Base-by-base conservation (phyloP, 2,329 filamentous ascomycete species). In the Exophiala sideris region DNA sequence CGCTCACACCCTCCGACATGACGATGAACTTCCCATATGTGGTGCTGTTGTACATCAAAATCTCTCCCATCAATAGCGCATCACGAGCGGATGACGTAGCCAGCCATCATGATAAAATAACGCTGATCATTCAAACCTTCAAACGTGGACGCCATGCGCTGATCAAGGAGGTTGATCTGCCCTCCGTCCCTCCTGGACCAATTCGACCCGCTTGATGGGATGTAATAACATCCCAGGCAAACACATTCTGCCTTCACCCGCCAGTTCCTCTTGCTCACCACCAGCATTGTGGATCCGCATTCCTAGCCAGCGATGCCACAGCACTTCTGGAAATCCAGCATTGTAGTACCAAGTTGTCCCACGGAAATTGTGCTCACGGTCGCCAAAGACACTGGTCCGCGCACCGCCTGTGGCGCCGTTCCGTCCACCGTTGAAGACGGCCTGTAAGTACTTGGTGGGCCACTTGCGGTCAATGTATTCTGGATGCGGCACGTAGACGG, bases 261-360 rank as follows among this genome's bases (percentile, higher is more conserved):
- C 79, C 57, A 81, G 70, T 72, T 94, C 90, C 62, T 87, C 85
- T 70, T 87, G 80, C 64, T 91, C 87, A 20, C 89, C 89, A 9
- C 87, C 87, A 52, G 89, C 86, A 61, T 89, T 87, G 67, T 89
- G 84, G 34, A 92, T 86, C 60, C 82, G 83, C 65, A 92, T 83
- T 1, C 91, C 91, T 34, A 96, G 73, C 92, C 92, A 97, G 57
- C 90, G 79, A 46, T 84, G 80, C 76, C 94, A 96, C 66, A 97
- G 66, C 60, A 89, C 89, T 2, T 85, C 81, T 5, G 88, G 85
- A 67, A 96, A 96, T 1, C 85, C 84, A 0, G 88, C 87, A 62
- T 91, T 89, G 71, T 95, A 96, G 71, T 94, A 96, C 91, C 91
- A 97, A 16, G 86, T 90, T 65, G 90, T 84, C 1, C 91, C 91